A percentile compares a stretch with the other conserved stretches of the same genome.
Conservation (phyloP, 2,329 filamentous ascomycete species). For the Harringtonia aguacate region DNA sequence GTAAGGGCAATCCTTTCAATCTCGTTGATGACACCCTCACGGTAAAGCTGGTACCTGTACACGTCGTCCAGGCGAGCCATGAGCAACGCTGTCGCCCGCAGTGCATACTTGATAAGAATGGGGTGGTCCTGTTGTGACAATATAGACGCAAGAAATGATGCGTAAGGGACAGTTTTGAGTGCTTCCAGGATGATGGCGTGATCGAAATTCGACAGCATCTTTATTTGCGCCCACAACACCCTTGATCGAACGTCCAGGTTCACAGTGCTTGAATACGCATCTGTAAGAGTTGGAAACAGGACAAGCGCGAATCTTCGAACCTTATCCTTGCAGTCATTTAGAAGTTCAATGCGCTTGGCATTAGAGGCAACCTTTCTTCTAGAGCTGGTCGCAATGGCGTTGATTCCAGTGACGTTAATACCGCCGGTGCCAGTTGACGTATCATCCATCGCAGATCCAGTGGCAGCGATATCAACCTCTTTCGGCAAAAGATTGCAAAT, state of each 20-base stretch:
- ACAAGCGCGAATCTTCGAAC: slow-evolving; percentile 89
- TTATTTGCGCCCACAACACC: slow-evolving; percentile 88
- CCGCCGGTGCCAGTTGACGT: neutral
- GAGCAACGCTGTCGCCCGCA: slow-evolving; percentile 83
- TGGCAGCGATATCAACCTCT: neutral
- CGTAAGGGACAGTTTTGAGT: slow-evolving; percentile 79
- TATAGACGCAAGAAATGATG: slow-evolving; percentile 90
- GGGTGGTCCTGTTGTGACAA: slow-evolving; percentile 91
- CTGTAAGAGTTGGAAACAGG: slow-evolving; percentile 85
- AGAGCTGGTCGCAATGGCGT: slow-evolving; percentile 29
- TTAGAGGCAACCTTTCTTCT: slow-evolving; percentile 47
- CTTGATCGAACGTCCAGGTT: slow-evolving; percentile 92
- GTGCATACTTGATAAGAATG: slow-evolving; percentile 71
- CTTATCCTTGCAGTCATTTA: slow-evolving; percentile 75
- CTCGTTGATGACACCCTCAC: slow-evolving; percentile 89
- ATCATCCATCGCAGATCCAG: slow-evolving; percentile 35
- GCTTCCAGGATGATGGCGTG: slow-evolving; percentile 75
- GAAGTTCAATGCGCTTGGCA: slow-evolving; percentile 70
- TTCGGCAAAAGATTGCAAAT: slow-evolving; percentile 73
- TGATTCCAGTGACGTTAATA: slow-evolving; percentile 7
- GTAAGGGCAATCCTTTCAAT: slow-evolving; percentile 66
- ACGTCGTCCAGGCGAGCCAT: slow-evolving; percentile 75
- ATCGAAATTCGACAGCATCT: slow-evolving; percentile 96
- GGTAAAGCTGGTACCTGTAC: slow-evolving; percentile 93
- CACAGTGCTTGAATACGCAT: slow-evolving; percentile 95